Conservation (phyloP, 176 grass and related monocot genomes). For the Paspalum vaginatum region DNA sequence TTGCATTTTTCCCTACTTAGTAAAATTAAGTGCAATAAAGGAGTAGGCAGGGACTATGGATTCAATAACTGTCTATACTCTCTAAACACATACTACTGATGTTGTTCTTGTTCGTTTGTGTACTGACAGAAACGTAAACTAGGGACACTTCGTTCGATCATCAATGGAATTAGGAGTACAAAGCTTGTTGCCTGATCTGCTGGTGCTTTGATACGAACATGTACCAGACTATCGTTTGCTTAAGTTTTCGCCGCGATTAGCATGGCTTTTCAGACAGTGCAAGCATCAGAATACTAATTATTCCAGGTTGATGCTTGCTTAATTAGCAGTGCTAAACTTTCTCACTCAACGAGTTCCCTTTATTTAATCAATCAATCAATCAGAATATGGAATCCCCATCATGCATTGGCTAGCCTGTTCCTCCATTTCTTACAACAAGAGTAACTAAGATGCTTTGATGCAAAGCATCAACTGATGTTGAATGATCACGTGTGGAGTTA, state of each 20-base stretch:
- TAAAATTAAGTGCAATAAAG: background rate
- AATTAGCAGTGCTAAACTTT: constrained; percentile 33
- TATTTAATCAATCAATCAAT: constrained; percentile 28
- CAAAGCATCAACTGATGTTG: constrained; percentile 29
- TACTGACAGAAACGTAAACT: constrained; percentile 16
- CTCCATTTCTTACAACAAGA: constrained; percentile 34
- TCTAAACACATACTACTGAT: background rate
- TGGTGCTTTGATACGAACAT: background rate
- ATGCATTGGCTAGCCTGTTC: background rate
- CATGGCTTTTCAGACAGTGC: constrained; percentile 36
- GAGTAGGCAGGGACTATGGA: background rate
- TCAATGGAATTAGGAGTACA: background rate
- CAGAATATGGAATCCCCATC: constrained; percentile 36
- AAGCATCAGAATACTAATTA: constrained; percentile 34
- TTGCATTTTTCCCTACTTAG: background rate
- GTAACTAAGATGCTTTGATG: constrained; percentile 41
- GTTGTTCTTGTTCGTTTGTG: background rate
- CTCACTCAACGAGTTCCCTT: constrained; percentile 16
- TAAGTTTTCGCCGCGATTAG: constrained; percentile 36
- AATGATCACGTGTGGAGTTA: constrained; percentile 32
- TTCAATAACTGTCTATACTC: no score
- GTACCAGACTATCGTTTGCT: background rate
- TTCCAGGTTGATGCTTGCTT: constrained; percentile 50
- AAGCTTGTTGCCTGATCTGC: background rate
- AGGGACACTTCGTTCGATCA: background rate